Evolutionary conservation across 345 rosid genomes (phyloP).

Genomic region (Salix suchowensis): DNA sequence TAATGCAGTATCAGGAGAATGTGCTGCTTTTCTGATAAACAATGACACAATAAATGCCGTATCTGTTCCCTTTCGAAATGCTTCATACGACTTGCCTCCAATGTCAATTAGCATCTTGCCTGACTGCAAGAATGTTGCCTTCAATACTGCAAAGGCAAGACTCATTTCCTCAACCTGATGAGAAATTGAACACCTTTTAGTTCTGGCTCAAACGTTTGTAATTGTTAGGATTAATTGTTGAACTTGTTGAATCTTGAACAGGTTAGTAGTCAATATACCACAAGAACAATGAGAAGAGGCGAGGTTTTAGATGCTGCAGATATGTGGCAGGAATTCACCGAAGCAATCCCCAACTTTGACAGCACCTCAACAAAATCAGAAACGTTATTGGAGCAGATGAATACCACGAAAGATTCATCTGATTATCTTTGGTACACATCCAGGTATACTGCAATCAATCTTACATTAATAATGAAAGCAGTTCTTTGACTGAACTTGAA

Average conservation of each 20-base stretch:
- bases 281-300: conserved; percentile 35
- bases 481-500: not conserved
- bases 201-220: too few relatives aligned
- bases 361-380: conserved; percentile 45
- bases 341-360: conserved; percentile 45
- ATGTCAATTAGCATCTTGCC: conserved; percentile 65
- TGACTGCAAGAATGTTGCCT: conserved; percentile 65
- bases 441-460: conserved; percentile 29
- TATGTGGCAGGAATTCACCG: conserved; percentile 56
- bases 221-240: too few relatives aligned
- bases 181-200: too few relatives aligned
- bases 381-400: conserved; percentile 59
- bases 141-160: conserved; percentile 67
- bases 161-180: not conserved
- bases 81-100: conserved; percentile 50
- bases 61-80: conserved; percentile 41
- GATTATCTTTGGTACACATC: conserved; percentile 80
- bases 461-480: not conserved
- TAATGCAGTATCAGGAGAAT: conserved; percentile 32
- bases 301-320: conserved; percentile 7
- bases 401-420: conserved; percentile 62
- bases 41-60: conserved; percentile 26
- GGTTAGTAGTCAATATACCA: conserved; percentile 47
- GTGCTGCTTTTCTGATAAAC: conserved; percentile 72
- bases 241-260: conserved; percentile 1